These are phyloP conservation scores for Lupinus albus DNA, from an alignment of 306 rosid genomes.

Conservation along the genomic window DNA sequence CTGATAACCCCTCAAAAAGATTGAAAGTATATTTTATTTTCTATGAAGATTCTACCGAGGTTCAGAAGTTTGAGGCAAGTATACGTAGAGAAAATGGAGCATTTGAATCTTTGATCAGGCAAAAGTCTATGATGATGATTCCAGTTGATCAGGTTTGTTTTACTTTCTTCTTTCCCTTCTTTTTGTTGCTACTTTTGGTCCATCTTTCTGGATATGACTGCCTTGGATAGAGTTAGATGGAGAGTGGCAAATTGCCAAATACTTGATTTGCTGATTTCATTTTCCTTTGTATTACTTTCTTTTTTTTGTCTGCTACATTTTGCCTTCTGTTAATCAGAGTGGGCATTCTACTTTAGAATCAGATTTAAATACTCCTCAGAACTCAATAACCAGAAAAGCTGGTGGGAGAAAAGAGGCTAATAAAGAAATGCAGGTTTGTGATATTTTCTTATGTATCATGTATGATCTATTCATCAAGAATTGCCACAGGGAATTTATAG, in stretches of 20 bases:
- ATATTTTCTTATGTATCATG: conserved; percentile 31
- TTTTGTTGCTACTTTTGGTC: conserved; percentile 29
- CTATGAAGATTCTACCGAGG: conserved; percentile 94
- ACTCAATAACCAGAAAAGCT: conserved; percentile 81
- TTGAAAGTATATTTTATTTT: conserved; percentile 86
- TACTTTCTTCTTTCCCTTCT: background rate
- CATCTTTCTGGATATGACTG: conserved; percentile 3
- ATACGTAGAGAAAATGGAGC: conserved; percentile 93
- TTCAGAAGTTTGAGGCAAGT: conserved; percentile 89
- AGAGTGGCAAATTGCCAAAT: conserved; percentile 1
- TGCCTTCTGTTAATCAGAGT: conserved; percentile 53
- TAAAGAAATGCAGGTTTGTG: conserved; percentile 80
- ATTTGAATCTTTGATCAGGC: conserved; percentile 95
- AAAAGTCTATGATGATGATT: conserved; percentile 95
- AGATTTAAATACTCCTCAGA: conserved; percentile 55
- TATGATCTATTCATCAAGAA: conserved; percentile 27
- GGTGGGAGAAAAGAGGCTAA: conserved; percentile 86
- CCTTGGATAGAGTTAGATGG: conserved; percentile 16
- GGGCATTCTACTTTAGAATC: conserved; percentile 63
- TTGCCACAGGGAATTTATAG: conserved; percentile 28
- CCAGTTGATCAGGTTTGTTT: conserved; percentile 85
- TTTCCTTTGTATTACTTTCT: conserved; percentile 16
- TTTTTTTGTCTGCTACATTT: conserved; percentile 38
- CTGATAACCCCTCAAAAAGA: conserved; percentile 71
- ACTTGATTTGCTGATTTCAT: background rate